These are phyloP conservation scores for Silene coronaria DNA, from an alignment of 179 eudicot genomes.

Conservation along the genomic window DNA sequence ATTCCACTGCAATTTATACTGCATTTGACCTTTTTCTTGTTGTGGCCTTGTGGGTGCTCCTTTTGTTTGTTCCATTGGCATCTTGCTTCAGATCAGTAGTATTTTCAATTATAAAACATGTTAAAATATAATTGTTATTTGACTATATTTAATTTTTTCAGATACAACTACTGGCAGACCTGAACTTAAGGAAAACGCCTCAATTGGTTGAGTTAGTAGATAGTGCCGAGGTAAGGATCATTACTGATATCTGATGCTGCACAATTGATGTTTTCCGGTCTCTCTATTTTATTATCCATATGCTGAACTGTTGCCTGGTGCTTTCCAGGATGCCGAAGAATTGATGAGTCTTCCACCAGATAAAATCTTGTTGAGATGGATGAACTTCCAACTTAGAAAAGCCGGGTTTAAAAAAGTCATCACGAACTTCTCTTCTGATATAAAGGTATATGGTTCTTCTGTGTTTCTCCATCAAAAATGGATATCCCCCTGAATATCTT, in stretches of 20 bases:
- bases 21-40: not conserved
- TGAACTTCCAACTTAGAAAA: constrained; percentile 87
- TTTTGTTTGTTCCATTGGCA: too few species aligned
- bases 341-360: constrained; percentile 93
- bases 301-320: constrained; percentile 10
- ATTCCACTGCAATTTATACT: not conserved
- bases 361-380: constrained; percentile 90
- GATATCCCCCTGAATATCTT: not conserved
- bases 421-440: constrained; percentile 86
- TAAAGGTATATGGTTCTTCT: constrained; percentile 50
- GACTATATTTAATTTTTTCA: constrained; percentile 18
- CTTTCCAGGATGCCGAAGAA: constrained; percentile 85
- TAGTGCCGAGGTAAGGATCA: constrained; percentile 62
- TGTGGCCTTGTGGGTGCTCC: not conserved
- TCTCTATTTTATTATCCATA: constrained; percentile 1
- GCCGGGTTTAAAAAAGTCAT: constrained; percentile 57
- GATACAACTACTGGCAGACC: constrained; percentile 98
- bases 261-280: not conserved
- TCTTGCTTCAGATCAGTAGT: constrained; percentile 8
- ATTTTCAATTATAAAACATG: not conserved
- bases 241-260: constrained; percentile 5
- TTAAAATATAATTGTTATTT: constrained; percentile 8
- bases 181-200: constrained; percentile 92
- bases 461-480: not conserved
- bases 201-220: constrained; percentile 89